Evolutionary conservation across 768 basidiomycete genomes (phyloP).

Genomic region (Mycena leptocephala): DNA sequence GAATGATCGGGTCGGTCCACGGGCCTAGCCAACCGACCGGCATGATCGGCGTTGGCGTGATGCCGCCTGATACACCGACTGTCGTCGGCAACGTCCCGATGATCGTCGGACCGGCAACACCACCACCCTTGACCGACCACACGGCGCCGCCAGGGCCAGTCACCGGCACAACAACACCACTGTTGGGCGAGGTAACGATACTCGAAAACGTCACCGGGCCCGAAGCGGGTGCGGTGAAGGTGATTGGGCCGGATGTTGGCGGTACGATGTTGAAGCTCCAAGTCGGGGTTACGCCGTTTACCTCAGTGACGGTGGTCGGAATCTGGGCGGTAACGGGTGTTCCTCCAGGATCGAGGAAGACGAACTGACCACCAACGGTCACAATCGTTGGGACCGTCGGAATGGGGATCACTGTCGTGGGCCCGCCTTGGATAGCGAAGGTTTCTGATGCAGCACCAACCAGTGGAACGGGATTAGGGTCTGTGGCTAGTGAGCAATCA

Average conservation of each 20-base stretch:
- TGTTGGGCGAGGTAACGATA: conserved; percentile 4
- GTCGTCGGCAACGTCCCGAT: background rate
- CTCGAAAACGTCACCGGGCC: conserved; percentile 4
- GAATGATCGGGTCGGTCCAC: conserved; percentile 4
- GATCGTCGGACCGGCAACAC: background rate
- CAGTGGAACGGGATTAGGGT: conserved; percentile 17
- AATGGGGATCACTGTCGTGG: background rate
- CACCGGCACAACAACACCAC: background rate
- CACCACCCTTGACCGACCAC: background rate
- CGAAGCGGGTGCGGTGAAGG: conserved; percentile 21
- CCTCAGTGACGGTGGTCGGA: background rate
- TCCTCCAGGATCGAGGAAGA: conserved; percentile 1
- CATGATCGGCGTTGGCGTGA: background rate
- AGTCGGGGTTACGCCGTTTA: background rate
- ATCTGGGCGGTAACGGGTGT: conserved; percentile 5
- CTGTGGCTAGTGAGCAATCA: background rate
- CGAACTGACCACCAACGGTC: background rate
- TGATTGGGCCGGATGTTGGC: background rate
- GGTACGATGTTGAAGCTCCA: conserved; percentile 17
- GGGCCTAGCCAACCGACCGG: conserved; percentile 14
- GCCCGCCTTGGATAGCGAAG: background rate
- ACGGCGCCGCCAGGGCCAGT: conserved; percentile 11
- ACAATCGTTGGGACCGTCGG: background rate
- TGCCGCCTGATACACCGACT: conserved; percentile 11
- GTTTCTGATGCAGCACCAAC: conserved; percentile 18